Evolutionary conservation across 1,139 yeast genomes (phyloP), one percentile per base, ranked within the genome.

Genomic region (Diutina pseudorugosa): DNA sequence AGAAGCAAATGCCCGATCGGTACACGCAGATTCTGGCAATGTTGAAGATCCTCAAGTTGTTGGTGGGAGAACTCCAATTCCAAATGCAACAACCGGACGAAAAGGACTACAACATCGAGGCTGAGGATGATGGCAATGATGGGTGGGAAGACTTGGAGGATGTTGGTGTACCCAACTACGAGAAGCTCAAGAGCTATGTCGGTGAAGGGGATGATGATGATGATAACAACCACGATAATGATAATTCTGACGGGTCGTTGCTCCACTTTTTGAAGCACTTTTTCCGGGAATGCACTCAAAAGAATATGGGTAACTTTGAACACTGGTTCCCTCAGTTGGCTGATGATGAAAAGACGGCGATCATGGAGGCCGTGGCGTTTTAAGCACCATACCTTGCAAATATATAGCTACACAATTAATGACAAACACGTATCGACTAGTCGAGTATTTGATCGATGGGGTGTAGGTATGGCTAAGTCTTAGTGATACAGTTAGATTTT

Each of bases 141-240:
- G 88, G 76, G 0, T 90, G 96, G 94, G 96, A 89, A 62, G 95
- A 88, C 61, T 69, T 85, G 59, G 91, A 85, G 12, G 83, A 76
- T 54, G 66, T 77, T 47, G 87, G 83, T 1, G 82, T 78, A 1
- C 78, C 85, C 2, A 75, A 79, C 48, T 82, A 72, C 60, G 83
- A 79, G 20, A 81, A 80, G 58, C 65, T 83, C 54, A 75, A 77
- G 58, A 72, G 78, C 19, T 80, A 78, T 56, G 76, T 73, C 6
- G 76, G 71, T 25, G 68, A 76, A 0, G 82, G 78, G 54, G 75
- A 70, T 40, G 76, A 72, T 52, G 71, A 65, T 20, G 65, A 60
- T 2, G 68, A 64, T 9, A 72, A 69, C 25, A 62, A 65, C 3
- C 25, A 42, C 12, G 25, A 4, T 19, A 19, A 42, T 11, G 30